Base-by-base conservation (phyloP, 805 yeast genomes). In the Starmerella stellata region DNA sequence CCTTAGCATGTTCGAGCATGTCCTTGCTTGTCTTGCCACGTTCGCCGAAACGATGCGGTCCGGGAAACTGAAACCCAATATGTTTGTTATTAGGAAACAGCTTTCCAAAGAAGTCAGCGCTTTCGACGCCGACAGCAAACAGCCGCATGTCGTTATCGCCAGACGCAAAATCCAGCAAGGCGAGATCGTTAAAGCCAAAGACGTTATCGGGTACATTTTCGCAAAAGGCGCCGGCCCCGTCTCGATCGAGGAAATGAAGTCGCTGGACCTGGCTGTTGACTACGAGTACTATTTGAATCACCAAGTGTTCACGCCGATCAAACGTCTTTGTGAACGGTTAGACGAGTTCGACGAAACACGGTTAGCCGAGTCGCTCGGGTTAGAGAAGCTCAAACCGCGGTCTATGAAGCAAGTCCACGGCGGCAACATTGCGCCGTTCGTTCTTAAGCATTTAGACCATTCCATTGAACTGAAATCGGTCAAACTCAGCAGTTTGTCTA, bases 91-190 rank as follows among this genome's bases (percentile, higher is more conserved):
- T 48, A 79, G 85, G 53, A 85, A 90, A n/a, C 74, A 72, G 51
- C 64, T 90, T 33, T 78, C 94, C 1, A 90, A 87, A 53, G 94
- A 83, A 49, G 95, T 96, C 4, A 63, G 62, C 23, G 74, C 74
- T 37, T 90, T 90, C 55, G 74, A 73, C 19, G 21, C 38, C 29
- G 30, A 29, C 23, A 33, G 36, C 32, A 69, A 71, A 33, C 73
- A 77, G 74, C 90, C 94, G 40, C 63, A 69, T 3, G 94, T 90
- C 14, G 90, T 78, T 54, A 95, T 83, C 28, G 99, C 96, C 0
- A 61, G 81, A 43, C 68, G 90, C 49, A 65, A 81, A 58, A 63
- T 79, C 47, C 70, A 68, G n/a, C 75, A 74, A 43, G 95, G 96
- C 27, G 85, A 83, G 51, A 75, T 78, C 28, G 70, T 90, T 37